Conservation (phyloP, 2,329 filamentous ascomycete genomes). For the Talaromyces albobiverticillius region DNA sequence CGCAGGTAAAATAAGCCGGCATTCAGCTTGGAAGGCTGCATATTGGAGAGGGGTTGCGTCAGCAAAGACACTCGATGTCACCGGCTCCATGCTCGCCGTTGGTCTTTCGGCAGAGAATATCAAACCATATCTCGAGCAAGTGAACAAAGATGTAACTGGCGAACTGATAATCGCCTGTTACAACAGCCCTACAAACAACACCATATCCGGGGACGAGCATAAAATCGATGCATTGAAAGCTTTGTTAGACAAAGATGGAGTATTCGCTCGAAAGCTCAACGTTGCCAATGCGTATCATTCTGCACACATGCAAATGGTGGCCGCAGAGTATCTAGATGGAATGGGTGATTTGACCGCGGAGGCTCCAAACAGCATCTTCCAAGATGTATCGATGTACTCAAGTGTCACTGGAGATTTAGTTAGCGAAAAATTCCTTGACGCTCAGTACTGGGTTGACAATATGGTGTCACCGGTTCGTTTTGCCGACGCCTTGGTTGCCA, state of each 20-base stretch:
- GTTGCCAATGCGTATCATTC: slow-evolving; percentile 33
- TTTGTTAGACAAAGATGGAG: slow-evolving; percentile 20
- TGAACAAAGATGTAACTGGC: slow-evolving; percentile 14
- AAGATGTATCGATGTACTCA: slow-evolving; percentile 23
- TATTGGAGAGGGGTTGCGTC: slow-evolving; percentile 28
- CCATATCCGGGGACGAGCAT: slow-evolving; percentile 25
- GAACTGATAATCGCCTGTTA: slow-evolving; percentile 26
- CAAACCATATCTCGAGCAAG: slow-evolving; percentile 19
- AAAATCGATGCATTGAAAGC: slow-evolving; percentile 24
- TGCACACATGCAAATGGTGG: slow-evolving; percentile 24
- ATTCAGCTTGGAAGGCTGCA: slow-evolving; percentile 26
- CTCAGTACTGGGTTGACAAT: slow-evolving; percentile 31
- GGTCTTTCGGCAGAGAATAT: slow-evolving; percentile 19
- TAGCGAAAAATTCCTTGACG: slow-evolving; percentile 13
- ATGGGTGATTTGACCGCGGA: slow-evolving; percentile 21
- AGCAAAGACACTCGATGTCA: slow-evolving; percentile 18
- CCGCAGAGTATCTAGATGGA: slow-evolving; percentile 23
- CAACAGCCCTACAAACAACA: slow-evolving; percentile 29
- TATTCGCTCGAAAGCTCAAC: slow-evolving; percentile 28
- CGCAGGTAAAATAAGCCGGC: slow-evolving; percentile 32
- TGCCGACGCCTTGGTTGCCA: slow-evolving; percentile 19
- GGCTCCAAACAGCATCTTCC: slow-evolving; percentile 13
- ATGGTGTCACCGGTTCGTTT: slow-evolving; percentile 31
- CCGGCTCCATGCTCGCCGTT: slow-evolving; percentile 30
- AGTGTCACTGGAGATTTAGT: slow-evolving; percentile 24